These are phyloP conservation scores for Starmerella gropengiesseri DNA, from an alignment of 805 yeast genomes.

Conservation along the genomic window DNA sequence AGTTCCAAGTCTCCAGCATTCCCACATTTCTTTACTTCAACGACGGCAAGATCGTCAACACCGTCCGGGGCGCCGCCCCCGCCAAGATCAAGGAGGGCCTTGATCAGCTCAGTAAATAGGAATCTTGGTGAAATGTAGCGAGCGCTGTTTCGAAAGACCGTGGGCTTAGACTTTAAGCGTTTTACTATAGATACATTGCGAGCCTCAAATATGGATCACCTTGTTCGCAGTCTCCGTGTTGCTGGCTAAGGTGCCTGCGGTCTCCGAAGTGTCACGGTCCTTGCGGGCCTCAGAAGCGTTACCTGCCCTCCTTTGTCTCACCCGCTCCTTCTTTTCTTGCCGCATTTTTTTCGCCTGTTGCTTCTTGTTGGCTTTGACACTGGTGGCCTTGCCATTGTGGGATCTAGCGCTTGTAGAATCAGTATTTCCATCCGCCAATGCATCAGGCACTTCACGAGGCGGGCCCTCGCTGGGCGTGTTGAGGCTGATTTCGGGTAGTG, in stretches of 20 bases:
- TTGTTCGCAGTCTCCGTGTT: background rate
- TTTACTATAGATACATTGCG: too few species aligned
- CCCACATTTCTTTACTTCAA: slow-evolving; percentile 69
- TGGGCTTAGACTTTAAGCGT: too few species aligned
- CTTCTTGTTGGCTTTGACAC: background rate
- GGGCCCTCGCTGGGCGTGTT: too few species aligned
- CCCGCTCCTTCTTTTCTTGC: slow-evolving; percentile 11
- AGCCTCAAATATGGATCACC: slow-evolving; percentile 2
- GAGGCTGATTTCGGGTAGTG: too few species aligned
- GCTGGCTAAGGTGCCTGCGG: background rate
- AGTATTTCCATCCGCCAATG: too few species aligned
- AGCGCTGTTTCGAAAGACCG: too few species aligned
- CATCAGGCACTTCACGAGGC: too few species aligned
- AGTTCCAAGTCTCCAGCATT: slow-evolving; percentile 52
- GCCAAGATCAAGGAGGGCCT: slow-evolving; percentile 43
- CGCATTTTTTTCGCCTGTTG: slow-evolving; percentile 9
- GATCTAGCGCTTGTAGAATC: too few species aligned
- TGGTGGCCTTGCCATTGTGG: background rate
- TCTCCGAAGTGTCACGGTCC: too few species aligned
- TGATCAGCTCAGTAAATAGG: slow-evolving; percentile 38
- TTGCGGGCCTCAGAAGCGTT: background rate
- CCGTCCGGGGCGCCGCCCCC: slow-evolving; percentile 85
- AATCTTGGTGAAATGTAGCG: too few species aligned
- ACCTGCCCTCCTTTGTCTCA: slow-evolving; percentile 2
- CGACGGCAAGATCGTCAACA: slow-evolving; percentile 66